phyloP scores from a whole-genome alignment of 805 yeast genomes.

The Jamesozyma jinghongensis region DNA sequence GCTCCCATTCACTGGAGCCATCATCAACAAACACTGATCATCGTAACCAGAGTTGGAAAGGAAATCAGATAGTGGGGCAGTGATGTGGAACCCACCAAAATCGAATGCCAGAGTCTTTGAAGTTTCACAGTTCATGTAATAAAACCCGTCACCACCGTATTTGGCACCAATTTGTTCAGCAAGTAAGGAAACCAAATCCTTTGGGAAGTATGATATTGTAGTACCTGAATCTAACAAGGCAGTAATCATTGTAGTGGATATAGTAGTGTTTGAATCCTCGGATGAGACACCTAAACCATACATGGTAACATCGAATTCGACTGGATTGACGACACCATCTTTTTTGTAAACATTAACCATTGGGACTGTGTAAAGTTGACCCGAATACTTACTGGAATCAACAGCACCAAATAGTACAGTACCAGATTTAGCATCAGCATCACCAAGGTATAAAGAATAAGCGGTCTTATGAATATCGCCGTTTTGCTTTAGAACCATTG shows the following conservation, averaged over 20 bases:
- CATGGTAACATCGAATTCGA: constrained; percentile 29
- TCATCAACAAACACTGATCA: constrained; percentile 37
- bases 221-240: constrained; percentile 41
- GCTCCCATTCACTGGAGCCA: constrained; percentile 21
- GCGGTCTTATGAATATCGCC: constrained; percentile 37
- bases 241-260: constrained; percentile 23
- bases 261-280: constrained; percentile 19
- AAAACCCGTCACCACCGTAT: constrained; percentile 39
- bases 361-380: constrained; percentile 30
- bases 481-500: constrained; percentile 11
- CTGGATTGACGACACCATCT: constrained; percentile 12
- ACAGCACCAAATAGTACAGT: constrained; percentile 37
- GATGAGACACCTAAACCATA: constrained; percentile 21
- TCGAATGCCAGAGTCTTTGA: constrained; percentile 45
- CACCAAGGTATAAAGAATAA: constrained; percentile 41
- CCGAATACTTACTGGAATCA: constrained; percentile 33
- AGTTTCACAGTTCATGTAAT: constrained; percentile 42
- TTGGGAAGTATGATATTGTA: constrained; percentile 39
- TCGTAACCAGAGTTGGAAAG: constrained; percentile 13
- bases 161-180: constrained; percentile 37
- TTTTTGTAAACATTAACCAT: constrained; percentile 15
- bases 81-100: constrained; percentile 55
- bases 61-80: constrained; percentile 38
- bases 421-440: constrained; percentile 36
- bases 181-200: constrained; percentile 27